Percentiles rank a stretch among this genome's conserved stretches.
Evolutionary conservation across 1,284 basidiomycete genomes (phyloP).

Genomic region (Cutaneotrichosporon mucoides): DNA sequence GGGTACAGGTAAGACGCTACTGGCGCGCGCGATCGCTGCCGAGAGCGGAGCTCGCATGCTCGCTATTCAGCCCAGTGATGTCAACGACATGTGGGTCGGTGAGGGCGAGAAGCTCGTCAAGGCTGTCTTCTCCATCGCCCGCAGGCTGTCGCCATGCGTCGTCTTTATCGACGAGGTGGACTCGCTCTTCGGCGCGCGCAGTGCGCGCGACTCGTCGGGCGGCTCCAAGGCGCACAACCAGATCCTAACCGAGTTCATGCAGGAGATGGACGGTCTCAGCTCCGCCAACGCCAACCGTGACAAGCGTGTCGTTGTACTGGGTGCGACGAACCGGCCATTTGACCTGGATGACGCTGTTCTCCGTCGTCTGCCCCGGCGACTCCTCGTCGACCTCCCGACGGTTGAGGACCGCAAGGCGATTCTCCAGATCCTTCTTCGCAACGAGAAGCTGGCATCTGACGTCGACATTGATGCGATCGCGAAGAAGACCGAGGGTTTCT

Average conservation of each 20-base stretch:
- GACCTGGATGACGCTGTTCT: conserved; percentile 57
- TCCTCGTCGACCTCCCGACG: conserved; percentile 80
- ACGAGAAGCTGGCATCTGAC: conserved; percentile 67
- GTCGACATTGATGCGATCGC: conserved; percentile 64
- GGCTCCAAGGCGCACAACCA: conserved; percentile 68
- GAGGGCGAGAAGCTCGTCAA: conserved; percentile 93
- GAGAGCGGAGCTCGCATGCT: conserved; percentile 88
- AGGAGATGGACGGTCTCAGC: conserved; percentile 92
- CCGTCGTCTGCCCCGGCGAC: conserved; percentile 71
- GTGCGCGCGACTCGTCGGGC: conserved; percentile 74
- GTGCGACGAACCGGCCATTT: conserved; percentile 76
- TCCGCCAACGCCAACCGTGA: conserved; percentile 62
- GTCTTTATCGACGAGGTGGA: conserved; percentile 97
- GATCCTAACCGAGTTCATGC: conserved; percentile 77
- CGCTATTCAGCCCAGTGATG: conserved; percentile 53
- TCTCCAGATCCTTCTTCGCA: conserved; percentile 71
- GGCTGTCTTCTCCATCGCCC: conserved; percentile 83
- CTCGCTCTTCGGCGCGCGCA: conserved; percentile 83
- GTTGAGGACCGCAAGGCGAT: conserved; percentile 78
- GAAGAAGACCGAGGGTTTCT: conserved; percentile 75
- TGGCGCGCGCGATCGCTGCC: conserved; percentile 84
- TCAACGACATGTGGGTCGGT: conserved; percentile 66
- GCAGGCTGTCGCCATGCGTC: conserved; percentile 83
- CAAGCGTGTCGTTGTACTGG: conserved; percentile 84
- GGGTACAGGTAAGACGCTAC: conserved; percentile 84